A percentile compares a stretch with the other conserved stretches of the same genome.
These are phyloP conservation scores for Plenodomus lindquistii DNA, from an alignment of 2,329 filamentous ascomycete species.

Conservation along the genomic window DNA sequence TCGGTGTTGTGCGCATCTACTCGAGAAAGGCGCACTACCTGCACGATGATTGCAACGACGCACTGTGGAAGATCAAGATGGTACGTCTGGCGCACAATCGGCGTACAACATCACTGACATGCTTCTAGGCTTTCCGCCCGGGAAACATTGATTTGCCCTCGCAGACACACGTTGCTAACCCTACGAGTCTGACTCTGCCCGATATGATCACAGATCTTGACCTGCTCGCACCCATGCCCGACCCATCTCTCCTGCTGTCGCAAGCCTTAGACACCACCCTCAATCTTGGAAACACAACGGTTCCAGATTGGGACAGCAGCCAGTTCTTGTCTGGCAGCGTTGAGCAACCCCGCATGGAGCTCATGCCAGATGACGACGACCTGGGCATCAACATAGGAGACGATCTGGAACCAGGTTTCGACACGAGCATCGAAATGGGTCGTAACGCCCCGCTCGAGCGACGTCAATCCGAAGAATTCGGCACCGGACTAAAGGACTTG, in stretches of 20 bases:
- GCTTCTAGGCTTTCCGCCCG: slow-evolving; percentile 76
- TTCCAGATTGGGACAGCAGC: slow-evolving; percentile 65
- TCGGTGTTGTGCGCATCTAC: slow-evolving; percentile 97
- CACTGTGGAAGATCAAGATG: slow-evolving; percentile 98
- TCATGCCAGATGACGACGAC: slow-evolving; percentile 47
- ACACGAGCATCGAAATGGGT: slow-evolving; percentile 79
- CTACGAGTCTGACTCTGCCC: slow-evolving; percentile 84
- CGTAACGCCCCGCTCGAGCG: slow-evolving; percentile 75
- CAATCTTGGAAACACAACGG: slow-evolving; percentile 47
- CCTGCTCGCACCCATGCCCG: slow-evolving; percentile 75
- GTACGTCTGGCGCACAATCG: slow-evolving; percentile 52
- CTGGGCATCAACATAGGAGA: slow-evolving; percentile 67
- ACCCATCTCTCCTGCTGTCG: slow-evolving; percentile 81
- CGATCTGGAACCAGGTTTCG: slow-evolving; percentile 22
- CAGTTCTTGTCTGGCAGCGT: slow-evolving; percentile 76
- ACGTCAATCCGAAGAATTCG: slow-evolving; percentile 45
- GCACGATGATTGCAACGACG: slow-evolving; percentile 96
- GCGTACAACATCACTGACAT: slow-evolving; percentile 17
- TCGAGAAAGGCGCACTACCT: slow-evolving; percentile 96
- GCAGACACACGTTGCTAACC: slow-evolving; percentile 73
- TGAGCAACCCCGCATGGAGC: slow-evolving; percentile 58
- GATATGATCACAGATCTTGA: slow-evolving; percentile 94
- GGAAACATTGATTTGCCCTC: slow-evolving; percentile 95
- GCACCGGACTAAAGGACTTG: slow-evolving; percentile 53
- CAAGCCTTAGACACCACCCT: slow-evolving; percentile 60